These are phyloP conservation scores for Hanseniaspora sp. DNA, from an alignment of 1,139 yeast genomes.

Conservation along the genomic window DNA sequence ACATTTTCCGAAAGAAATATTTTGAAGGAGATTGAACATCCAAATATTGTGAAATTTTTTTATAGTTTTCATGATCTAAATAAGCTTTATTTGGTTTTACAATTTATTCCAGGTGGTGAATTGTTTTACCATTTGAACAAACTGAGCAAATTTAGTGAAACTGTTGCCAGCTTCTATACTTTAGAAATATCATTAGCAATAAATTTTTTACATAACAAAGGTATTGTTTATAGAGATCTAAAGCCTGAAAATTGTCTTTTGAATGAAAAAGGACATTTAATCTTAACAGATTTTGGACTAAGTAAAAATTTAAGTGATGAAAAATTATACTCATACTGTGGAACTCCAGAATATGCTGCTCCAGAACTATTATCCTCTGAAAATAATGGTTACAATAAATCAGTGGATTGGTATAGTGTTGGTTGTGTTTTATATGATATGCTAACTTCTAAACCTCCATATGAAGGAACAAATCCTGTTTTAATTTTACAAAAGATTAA, in stretches of 20 bases:
- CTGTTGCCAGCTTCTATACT: conserved; percentile 66
- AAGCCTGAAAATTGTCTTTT: conserved; percentile 90
- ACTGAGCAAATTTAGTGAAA: conserved; percentile 45
- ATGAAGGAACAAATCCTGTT: conserved; percentile 79
- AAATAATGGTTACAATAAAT: conserved; percentile 62
- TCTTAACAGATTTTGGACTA: conserved; percentile 83
- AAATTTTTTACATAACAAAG: conserved; percentile 65
- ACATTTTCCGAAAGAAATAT: conserved; percentile 66
- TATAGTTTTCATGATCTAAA: conserved; percentile 82
- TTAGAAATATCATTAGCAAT: conserved; percentile 82
- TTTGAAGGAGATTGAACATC: conserved; percentile 62
- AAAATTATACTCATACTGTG: conserved; percentile 58
- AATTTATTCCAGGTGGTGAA: conserved; percentile 91
- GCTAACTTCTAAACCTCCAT: conserved; percentile 87
- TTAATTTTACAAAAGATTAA: conserved; percentile 71
- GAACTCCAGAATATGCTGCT: conserved; percentile 94
- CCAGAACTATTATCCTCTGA: conserved; percentile 58
- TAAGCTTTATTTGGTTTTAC: conserved; percentile 68
- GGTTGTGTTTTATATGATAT: conserved; percentile 85
- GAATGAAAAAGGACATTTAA: conserved; percentile 67
- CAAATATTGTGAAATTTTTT: conserved; percentile 75
- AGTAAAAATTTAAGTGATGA: conserved; percentile 58
- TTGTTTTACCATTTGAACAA: conserved; percentile 67
- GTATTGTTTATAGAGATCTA: conserved; percentile 81
- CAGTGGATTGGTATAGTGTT: conserved; percentile 95